Evolutionary conservation across 2,329 filamentous ascomycete genomes (phyloP), one percentile per base, ranked within the genome.

Genomic region (Monilinia fructicola): DNA sequence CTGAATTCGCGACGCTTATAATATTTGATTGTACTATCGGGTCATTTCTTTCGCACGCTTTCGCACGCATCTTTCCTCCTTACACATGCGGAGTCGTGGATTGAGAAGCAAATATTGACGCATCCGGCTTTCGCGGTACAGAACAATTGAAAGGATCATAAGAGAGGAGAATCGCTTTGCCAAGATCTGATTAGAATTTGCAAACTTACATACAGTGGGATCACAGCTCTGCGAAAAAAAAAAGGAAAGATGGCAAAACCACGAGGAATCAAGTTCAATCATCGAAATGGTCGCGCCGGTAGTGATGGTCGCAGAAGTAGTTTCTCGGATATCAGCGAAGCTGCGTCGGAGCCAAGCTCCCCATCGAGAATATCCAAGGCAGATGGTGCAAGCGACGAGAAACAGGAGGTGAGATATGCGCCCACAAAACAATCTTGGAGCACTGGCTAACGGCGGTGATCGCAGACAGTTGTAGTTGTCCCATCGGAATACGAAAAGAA

Each of bases 401-500:
- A 61, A n/a, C 31, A 21, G 40, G 56, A 65, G 58, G 38, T 53
- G 35, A 54, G 38, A 54, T 53, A 12, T 50, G 44, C 58, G 44
- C 44, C 12, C 21, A 26, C n/a, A 54, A 16, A 46, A 31, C 6
- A 11, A 21, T 23, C 9, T 40, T 31, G 58, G 54, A 48, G 48
- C 35, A 55, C n/a, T 54, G 64, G 68, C 73, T 75, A 67, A 75
- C 58, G 23, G 28, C n/a, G 23, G 16, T 68, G n/a, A 7, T n/a
- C 35, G 52, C 31, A 74, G 71, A 28, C 54, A 1, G 59, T 72
- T 66, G 55, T 72, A 38, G 64, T 69, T 26, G 76, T 61, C 65
- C 77, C 81, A 67, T 85, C 87, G 73, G 95, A 97, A 69, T 97
- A 96, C 78, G 93, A 98, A 77, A 98, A 98, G 87, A 99, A 99